phyloP scores from a whole-genome alignment of 2,329 filamentous ascomycete species.

The Exophiala dermatitidis region DNA sequence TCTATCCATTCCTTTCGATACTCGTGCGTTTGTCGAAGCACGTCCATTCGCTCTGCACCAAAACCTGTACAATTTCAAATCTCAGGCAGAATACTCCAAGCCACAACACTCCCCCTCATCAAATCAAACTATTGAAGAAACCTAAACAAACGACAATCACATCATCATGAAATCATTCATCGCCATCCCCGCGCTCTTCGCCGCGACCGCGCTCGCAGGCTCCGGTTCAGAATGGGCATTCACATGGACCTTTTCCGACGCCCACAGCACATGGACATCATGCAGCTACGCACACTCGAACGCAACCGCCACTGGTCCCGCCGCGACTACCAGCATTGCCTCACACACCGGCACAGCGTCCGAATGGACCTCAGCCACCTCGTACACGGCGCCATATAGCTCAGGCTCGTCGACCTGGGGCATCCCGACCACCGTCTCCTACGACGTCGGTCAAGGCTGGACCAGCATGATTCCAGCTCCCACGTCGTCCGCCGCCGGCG shows the following conservation, averaged over 20 bases:
- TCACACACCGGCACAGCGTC: not conserved
- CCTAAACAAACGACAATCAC: not conserved
- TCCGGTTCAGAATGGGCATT: conserved; percentile 11
- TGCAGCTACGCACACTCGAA: conserved; percentile 7
- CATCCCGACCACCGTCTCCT: conserved; percentile 12
- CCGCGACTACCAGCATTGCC: not conserved
- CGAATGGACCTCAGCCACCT: conserved; percentile 13
- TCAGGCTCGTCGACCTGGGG: conserved; percentile 15
- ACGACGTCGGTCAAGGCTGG: conserved; percentile 9
- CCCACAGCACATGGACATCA: conserved; percentile 16
- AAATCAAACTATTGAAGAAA: not conserved
- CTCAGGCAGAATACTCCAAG: not conserved
- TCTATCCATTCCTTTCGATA: not conserved
- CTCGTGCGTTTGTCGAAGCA: conserved; percentile 3
- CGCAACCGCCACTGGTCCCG: conserved; percentile 6
- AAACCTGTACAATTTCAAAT: not conserved
- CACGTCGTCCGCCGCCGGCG: not conserved
- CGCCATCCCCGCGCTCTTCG: conserved; percentile 18
- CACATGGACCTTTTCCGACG: conserved; percentile 18
- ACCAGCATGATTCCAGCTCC: conserved; percentile 21
- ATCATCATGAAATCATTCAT: conserved; percentile 20
- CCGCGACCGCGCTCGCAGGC: conserved; percentile 15
- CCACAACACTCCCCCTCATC: not conserved
- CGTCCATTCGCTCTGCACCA: conserved; percentile 8
- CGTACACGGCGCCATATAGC: conserved; percentile 16